A percentile compares a stretch with the other conserved stretches of the same genome.
Evolutionary conservation across 768 basidiomycete genomes (phyloP).

Genomic region (Cyclocybe aegerita): DNA sequence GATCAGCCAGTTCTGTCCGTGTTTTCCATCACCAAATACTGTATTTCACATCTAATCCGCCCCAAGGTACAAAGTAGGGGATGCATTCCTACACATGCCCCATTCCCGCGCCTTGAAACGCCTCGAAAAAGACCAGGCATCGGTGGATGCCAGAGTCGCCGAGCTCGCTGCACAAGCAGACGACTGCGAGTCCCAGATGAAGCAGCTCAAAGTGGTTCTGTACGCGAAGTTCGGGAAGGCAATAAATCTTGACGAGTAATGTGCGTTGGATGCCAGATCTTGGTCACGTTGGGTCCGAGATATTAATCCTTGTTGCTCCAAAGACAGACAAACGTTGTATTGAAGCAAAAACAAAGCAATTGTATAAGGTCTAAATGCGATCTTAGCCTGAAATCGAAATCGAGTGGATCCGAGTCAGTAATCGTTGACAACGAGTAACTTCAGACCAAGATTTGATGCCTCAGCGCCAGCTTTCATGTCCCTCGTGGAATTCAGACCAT

Average conservation of each 20-base stretch:
- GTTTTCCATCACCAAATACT: not conserved
- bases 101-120: constrained; percentile 67
- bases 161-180: constrained; percentile 50
- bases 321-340: too few species aligned
- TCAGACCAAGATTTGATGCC: too few species aligned
- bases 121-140: constrained; percentile 67
- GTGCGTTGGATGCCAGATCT: not conserved
- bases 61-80: constrained; percentile 83
- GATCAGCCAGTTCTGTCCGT: constrained; percentile 75
- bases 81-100: constrained; percentile 81
- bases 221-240: constrained; percentile 93
- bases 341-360: too few species aligned
- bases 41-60: not conserved
- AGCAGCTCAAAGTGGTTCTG: constrained; percentile 70
- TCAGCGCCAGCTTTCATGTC: too few species aligned
- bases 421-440: too few species aligned
- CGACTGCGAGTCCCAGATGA: constrained; percentile 74
- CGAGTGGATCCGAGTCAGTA: too few species aligned
- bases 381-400: too few species aligned
- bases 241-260: constrained; percentile 86
- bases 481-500: too few species aligned
- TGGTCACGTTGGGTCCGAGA: not conserved
- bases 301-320: not conserved
- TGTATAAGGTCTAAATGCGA: too few species aligned
- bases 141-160: constrained; percentile 55